A percentile compares a stretch with the other conserved stretches of the same genome.
phyloP scores from a whole-genome alignment of 2,329 filamentous ascomycete species.

The Didymella arachidicola region DNA sequence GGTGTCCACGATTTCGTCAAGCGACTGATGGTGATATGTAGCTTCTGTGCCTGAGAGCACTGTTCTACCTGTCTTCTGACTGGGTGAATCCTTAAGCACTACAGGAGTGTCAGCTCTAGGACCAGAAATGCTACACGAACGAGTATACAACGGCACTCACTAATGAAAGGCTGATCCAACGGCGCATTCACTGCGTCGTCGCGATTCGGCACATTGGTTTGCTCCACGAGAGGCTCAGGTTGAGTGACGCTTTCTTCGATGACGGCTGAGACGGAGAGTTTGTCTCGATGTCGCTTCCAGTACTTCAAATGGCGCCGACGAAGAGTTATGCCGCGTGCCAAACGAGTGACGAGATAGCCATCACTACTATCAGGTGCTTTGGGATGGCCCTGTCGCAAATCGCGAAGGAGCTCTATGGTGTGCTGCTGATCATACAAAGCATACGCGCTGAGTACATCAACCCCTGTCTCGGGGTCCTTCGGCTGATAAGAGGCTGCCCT shows the following conservation, averaged over 20 bases:
- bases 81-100: slow-evolving; percentile 32
- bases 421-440: slow-evolving; percentile 41
- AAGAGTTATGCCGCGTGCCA: slow-evolving; percentile 44
- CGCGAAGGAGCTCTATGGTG: slow-evolving; percentile 39
- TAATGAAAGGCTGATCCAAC: slow-evolving; percentile 12
- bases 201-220: slow-evolving; percentile 17
- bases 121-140: neutral
- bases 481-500: slow-evolving; percentile 47
- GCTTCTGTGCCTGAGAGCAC: slow-evolving; percentile 50
- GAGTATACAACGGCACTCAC: neutral
- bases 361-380: slow-evolving; percentile 20
- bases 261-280: slow-evolving; percentile 36
- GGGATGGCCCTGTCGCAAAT: slow-evolving; percentile 30
- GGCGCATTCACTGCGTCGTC: slow-evolving; percentile 29
- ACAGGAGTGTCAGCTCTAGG: neutral
- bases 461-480: slow-evolving; percentile 47
- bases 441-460: slow-evolving; percentile 46
- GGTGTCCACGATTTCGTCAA: slow-evolving; percentile 48
- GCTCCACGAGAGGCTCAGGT: slow-evolving; percentile 6
- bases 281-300: slow-evolving; percentile 49
- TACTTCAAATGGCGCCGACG: slow-evolving; percentile 51
- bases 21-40: slow-evolving; percentile 47
- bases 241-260: slow-evolving; percentile 28
- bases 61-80: slow-evolving; percentile 45
- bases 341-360: slow-evolving; percentile 35